Conservation (phyloP, 2,329 filamentous ascomycete species). For the Alternaria arbusti region DNA sequence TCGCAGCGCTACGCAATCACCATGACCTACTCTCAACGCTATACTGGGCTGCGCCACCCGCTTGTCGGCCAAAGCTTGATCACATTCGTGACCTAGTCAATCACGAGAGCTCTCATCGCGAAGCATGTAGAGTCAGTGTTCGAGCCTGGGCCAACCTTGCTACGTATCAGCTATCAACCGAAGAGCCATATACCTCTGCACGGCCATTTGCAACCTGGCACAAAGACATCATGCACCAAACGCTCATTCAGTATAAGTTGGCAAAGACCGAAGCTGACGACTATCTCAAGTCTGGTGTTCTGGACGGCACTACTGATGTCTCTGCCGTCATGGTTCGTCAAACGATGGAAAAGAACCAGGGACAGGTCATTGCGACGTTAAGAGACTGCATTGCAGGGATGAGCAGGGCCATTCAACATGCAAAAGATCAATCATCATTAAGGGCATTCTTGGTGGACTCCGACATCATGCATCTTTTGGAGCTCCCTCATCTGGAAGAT, state of each 20-base stretch:
- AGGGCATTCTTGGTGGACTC: conserved; percentile 53
- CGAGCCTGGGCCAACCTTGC: conserved; percentile 64
- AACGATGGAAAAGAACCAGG: conserved; percentile 63
- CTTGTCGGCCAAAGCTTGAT: conserved; percentile 60
- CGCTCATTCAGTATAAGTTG: conserved; percentile 61
- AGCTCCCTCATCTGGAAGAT: conserved; percentile 59
- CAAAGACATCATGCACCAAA: conserved; percentile 59
- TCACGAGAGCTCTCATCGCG: conserved; percentile 62
- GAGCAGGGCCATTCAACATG: conserved; percentile 54
- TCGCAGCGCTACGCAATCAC: conserved; percentile 66
- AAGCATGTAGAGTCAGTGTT: conserved; percentile 65
- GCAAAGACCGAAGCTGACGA: conserved; percentile 65
- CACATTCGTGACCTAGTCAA: conserved; percentile 62
- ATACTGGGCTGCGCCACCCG: conserved; percentile 63
- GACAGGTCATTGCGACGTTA: conserved; percentile 62
- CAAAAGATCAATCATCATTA: conserved; percentile 50
- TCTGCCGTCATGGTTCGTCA: conserved; percentile 57
- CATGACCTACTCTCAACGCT: conserved; percentile 66
- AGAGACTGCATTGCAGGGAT: conserved; percentile 60
- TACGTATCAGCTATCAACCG: conserved; percentile 62
- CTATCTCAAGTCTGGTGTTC: conserved; percentile 51
- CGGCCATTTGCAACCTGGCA: conserved; percentile 62
- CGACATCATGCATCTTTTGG: conserved; percentile 55
- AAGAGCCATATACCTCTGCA: conserved; percentile 55
- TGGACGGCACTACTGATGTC: conserved; percentile 48